phyloP scores from a whole-genome alignment of 306 rosid genomes.

The Psophocarpus tetragonolobus region DNA sequence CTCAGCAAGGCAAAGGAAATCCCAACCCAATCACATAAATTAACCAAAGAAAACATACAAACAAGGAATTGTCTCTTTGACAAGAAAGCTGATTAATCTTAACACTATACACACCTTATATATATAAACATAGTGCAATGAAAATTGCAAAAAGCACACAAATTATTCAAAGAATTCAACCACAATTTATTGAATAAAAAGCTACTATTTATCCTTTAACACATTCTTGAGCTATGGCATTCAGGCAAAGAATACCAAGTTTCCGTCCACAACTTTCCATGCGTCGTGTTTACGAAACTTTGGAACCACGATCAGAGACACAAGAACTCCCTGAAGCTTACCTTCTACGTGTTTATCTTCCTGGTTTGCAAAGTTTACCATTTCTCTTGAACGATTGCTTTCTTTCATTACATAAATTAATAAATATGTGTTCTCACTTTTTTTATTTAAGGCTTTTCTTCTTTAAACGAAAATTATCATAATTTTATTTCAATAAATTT shows the following conservation, averaged over 20 bases:
- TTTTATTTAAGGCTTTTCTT: no score
- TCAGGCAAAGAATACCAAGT: slow-evolving; percentile 30
- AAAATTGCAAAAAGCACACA: background rate
- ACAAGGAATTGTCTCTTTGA: slow-evolving; percentile 40
- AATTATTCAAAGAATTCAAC: slow-evolving; percentile 6
- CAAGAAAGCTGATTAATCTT: slow-evolving; percentile 40
- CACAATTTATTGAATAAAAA: background rate
- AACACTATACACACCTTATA: background rate
- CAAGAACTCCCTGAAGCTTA: slow-evolving; percentile 44
- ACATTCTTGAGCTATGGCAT: slow-evolving; percentile 43
- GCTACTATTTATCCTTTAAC: background rate
- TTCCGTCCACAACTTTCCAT: slow-evolving; percentile 24
- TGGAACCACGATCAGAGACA: slow-evolving; percentile 46
- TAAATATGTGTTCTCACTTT: no score
- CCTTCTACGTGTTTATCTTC: slow-evolving; percentile 42
- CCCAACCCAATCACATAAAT: slow-evolving; percentile 24
- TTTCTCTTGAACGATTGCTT: background rate
- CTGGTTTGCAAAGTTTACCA: slow-evolving; percentile 40
- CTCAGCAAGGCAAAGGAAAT: slow-evolving; percentile 1
- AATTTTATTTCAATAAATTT: no score
- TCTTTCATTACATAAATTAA: no score
- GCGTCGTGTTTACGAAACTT: slow-evolving; percentile 40
- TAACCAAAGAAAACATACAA: slow-evolving; percentile 13
- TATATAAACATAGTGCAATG: background rate
- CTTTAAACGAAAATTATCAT: no score